These are phyloP conservation scores for Brettanomyces bruxellensis DNA, from an alignment of 805 yeast genomes.

Conservation along the genomic window DNA sequence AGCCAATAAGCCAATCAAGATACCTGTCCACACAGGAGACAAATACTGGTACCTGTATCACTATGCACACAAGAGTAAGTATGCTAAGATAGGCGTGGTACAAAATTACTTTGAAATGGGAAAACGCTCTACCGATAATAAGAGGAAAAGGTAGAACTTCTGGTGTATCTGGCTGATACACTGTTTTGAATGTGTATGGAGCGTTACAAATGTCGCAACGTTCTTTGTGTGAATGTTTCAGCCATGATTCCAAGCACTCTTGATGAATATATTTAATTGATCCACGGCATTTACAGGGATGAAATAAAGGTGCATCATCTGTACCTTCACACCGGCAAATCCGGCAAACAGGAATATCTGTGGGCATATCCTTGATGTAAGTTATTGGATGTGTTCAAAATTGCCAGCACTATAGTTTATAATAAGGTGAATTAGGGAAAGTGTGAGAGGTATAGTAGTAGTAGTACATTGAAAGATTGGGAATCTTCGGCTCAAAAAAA, in stretches of 20 bases:
- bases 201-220: constrained; percentile 86
- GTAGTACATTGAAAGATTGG: no score
- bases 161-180: constrained; percentile 38
- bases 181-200: constrained; percentile 43
- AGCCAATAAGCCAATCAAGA: constrained; percentile 49
- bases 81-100: constrained; percentile 4
- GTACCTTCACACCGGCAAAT: constrained; percentile 93
- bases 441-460: no score
- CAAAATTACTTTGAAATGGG: constrained; percentile 2
- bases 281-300: constrained; percentile 93
- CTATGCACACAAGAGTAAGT: constrained; percentile 8
- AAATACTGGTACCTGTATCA: constrained; percentile 44
- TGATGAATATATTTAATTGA: constrained; percentile 90
- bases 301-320: constrained; percentile 64
- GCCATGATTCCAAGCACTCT: constrained; percentile 86
- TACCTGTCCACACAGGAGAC: constrained; percentile 48
- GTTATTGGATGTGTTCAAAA: no score
- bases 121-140: constrained; percentile 29
- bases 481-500: no score
- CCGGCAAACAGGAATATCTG: constrained; percentile 59
- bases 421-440: no score
- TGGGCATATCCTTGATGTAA: background rate
- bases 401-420: no score
- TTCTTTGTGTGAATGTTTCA: constrained; percentile 53
- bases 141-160: constrained; percentile 44